Percentiles rank a stretch among this genome's conserved stretches.
Conservation (phyloP, 2,329 filamentous ascomycete genomes). For the Dendrostoma leiphaemia region DNA sequence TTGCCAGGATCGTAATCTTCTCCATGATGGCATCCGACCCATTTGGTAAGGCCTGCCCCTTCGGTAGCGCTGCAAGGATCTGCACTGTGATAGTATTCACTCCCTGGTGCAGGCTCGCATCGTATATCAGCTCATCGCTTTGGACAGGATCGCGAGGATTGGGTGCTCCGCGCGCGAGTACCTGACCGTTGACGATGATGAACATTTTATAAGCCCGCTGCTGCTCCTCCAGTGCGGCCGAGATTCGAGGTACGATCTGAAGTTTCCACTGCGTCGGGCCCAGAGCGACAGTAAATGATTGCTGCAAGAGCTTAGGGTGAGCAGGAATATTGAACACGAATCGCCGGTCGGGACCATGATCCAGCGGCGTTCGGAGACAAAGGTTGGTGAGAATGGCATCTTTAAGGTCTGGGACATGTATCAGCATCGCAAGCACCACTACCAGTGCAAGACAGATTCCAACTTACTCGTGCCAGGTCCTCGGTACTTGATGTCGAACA, state of each 20-base stretch:
- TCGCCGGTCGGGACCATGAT: conserved; percentile 58
- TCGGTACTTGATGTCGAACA: conserved; percentile 19
- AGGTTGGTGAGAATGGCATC: conserved; percentile 68
- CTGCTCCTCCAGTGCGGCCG: conserved; percentile 56
- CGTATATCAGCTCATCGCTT: conserved; percentile 67
- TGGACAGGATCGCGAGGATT: conserved; percentile 54
- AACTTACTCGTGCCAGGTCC: conserved; percentile 11
- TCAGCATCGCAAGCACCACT: conserved; percentile 23
- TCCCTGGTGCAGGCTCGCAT: conserved; percentile 67
- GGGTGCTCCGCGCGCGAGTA: conserved; percentile 50
- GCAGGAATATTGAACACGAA: conserved; percentile 65
- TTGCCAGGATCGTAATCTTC: conserved; percentile 72
- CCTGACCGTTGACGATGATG: conserved; percentile 66
- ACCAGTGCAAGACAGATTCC: too few species aligned
- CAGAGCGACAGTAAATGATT: conserved; percentile 71
- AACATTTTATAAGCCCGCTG: conserved; percentile 74
- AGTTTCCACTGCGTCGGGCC: conserved; percentile 67
- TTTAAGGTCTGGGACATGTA: conserved; percentile 37
- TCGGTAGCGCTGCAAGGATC: conserved; percentile 68
- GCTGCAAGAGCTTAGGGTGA: conserved; percentile 63
- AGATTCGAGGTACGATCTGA: conserved; percentile 67
- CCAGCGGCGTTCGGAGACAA: conserved; percentile 66
- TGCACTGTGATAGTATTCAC: conserved; percentile 79
- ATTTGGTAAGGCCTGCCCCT: conserved; percentile 53
- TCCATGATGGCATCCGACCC: conserved; percentile 73